Evolutionary conservation across 1,284 basidiomycete species (phyloP), one percentile per base, ranked within the genome.

Genomic region (Cryptococcus sp.): DNA sequence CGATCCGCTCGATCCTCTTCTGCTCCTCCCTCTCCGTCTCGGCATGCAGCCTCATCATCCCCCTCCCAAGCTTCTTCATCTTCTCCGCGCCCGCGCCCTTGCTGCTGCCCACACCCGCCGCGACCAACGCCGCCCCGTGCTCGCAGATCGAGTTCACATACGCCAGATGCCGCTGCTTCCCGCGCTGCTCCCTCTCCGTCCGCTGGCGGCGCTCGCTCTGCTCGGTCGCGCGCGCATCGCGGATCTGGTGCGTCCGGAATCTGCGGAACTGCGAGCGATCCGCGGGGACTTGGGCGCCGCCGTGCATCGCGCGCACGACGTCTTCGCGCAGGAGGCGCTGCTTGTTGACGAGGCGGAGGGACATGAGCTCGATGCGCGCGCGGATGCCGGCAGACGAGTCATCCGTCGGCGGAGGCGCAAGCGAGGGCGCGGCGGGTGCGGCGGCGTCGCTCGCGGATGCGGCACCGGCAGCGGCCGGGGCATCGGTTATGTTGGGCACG

Each of bases 111-210:
- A 78, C 52, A 72, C 76, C 60, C 6, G 82, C 81, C 46, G 88
- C 78, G 47, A 92, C 80, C 52, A 85, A 72, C 47, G 90, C 86
- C 56, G 83, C 83, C 2, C 92, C 93, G 73, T 99, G 96, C 46
- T 82, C 79, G 73, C 87, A 89, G 68, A 99, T 97, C 60, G 90
- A 84, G 47, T 82, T 82, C 69, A 98, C 88, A 72, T 98, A 94
- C 68, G 95, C 91, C 69, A 96, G 84, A 71, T 99, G 96, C 72
- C 96, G 94, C 80, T 93, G 89, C 77, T 98, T 96, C 48, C 93
- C 93, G 37, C 91, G 86, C 51, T 87, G 86, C 78, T 98, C 95
- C 21, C 94, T 86, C 64, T 98, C 94, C 7, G 85, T 82, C 24
- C 94, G 87, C 74, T 98, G 96, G 72, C 89, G 88, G 56, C 92